Base-by-base conservation (phyloP, 257 asterid species). In the Prunella vulgaris region DNA sequence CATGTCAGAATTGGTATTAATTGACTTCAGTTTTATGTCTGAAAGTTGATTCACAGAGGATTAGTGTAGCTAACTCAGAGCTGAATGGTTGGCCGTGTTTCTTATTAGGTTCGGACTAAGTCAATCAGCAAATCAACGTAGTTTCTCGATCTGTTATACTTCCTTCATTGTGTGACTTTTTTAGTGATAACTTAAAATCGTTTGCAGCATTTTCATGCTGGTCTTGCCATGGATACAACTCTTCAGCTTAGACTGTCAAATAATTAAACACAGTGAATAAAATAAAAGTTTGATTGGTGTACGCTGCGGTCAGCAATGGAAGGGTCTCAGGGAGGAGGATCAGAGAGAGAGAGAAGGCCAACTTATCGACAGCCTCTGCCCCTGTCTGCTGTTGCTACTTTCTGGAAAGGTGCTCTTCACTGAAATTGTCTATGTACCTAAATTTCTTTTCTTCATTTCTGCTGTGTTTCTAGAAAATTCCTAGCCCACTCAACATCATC, bases 261-360 rank as follows among this genome's bases (percentile, higher is more conserved):
- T 8, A 35, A 52, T 35, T 52, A n/a, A 35, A 60, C 37, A 27
- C 58, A 56, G 77, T 15, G 32, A 48, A 64, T 7, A 57, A 38
- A 42, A 54, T 37, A 51, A 51, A 65, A 71, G 68, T 69, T 73
- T 78, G 74, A 64, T 33, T 61, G 20, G 49, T 21, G 44, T 7
- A 64, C 66, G 51, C 42, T 38, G 69, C 66, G 87, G 80, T 84
- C 82, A 73, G 70, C 77, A 83, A 89, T 92, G 97, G 97, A 90
- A 74, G 77, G 72, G 68, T 37, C 84, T 2, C 88, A 82, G 75
- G 95, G 84, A 70, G 96, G 95, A 72, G 89, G 88, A 79, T 77
- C 87, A 61, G 97, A 93, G 62, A 83, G 96, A n/a, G n/a, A 65
- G 97, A 93, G 33, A 90, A 85, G 59, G 79, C 86, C 51, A 90